Base-by-base conservation (phyloP, 2,329 filamentous ascomycete species). In the Fusarium virguliforme region DNA sequence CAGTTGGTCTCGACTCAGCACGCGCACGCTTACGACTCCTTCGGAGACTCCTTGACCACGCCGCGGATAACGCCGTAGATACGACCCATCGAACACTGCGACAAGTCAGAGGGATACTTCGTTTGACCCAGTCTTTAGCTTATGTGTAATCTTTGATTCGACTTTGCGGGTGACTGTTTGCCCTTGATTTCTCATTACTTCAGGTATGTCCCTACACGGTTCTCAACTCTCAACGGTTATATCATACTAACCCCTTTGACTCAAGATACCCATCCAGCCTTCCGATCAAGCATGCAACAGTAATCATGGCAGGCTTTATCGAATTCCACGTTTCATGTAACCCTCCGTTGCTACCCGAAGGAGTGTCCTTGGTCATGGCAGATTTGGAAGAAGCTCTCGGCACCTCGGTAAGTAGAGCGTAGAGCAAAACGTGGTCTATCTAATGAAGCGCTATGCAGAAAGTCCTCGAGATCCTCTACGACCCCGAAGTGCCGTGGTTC, bases 271-370 rank as follows among this genome's bases (percentile, higher is more conserved):
- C 30, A 43, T 15, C 24, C 6, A 15, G 13, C 5, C 26, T 48
- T n/a, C 8, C 13, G 28, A 48, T n/a, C 43, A 28, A 24, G n/a
- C 7, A 26, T 13, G 13, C 12, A 22, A 13, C 10, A 38, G 8
- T 15, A 37, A 50, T 37, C 10, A 75, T 76, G 75, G 41, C 59
- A 6, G 58, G 51, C 3, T 72, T 62, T 26, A 62, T 68, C 5
- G 81, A 82, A 41, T 82, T 80, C 24, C 81, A 81, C 69, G 59
- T 81, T 4, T 67, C 76, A 6, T 79, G 76, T 43, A 81, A 81
- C 60, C 80, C 81, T 6, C 80, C 79, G 1, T 60, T 81, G n/a
- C 62, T 76, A 1, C 75, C 77, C 0, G 43, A 38, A 2, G 81
- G 80, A 1, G 80, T 82, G 9, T 54, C 67, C 3, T 65, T 67